Conservation (phyloP, 768 basidiomycete species). For the Amanita rubescens region DNA sequence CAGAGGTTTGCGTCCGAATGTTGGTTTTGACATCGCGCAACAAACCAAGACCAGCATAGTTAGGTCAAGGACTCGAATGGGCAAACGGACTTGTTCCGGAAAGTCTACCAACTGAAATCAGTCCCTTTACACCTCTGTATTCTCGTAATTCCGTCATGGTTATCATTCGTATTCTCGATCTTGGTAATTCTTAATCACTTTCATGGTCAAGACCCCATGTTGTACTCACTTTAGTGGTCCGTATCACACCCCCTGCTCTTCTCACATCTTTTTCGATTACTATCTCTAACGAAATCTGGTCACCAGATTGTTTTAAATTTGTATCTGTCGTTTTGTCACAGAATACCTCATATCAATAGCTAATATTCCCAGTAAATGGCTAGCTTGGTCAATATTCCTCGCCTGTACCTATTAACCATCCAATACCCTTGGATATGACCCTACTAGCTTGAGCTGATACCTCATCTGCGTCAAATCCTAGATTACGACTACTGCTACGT, state of each 20-base stretch:
- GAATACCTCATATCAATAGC: background rate
- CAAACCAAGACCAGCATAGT: constrained; percentile 34
- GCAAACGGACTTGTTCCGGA: constrained; percentile 54
- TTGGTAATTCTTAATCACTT: background rate
- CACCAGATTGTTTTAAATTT: background rate
- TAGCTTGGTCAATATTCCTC: constrained; percentile 29
- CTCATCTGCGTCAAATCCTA: constrained; percentile 45
- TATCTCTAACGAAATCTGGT: background rate
- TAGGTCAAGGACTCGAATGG: constrained; percentile 63
- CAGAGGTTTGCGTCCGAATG: constrained; percentile 27
- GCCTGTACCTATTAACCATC: constrained; percentile 92
- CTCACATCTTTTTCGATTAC: background rate
- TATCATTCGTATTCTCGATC: background rate
- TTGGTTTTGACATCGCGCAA: background rate
- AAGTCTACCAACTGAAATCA: constrained; percentile 32
- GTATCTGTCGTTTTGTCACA: background rate
- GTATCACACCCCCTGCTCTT: background rate
- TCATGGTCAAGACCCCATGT: background rate
- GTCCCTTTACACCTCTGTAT: background rate
- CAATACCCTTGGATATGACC: constrained; percentile 84
- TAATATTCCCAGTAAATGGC: background rate
- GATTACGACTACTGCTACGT: constrained; percentile 32
- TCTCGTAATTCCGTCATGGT: background rate
- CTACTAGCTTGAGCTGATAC: constrained; percentile 70
- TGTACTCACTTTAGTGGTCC: constrained; percentile 1